Conservation (phyloP, 768 basidiomycete species). For the Leccinum rimulosum region DNA sequence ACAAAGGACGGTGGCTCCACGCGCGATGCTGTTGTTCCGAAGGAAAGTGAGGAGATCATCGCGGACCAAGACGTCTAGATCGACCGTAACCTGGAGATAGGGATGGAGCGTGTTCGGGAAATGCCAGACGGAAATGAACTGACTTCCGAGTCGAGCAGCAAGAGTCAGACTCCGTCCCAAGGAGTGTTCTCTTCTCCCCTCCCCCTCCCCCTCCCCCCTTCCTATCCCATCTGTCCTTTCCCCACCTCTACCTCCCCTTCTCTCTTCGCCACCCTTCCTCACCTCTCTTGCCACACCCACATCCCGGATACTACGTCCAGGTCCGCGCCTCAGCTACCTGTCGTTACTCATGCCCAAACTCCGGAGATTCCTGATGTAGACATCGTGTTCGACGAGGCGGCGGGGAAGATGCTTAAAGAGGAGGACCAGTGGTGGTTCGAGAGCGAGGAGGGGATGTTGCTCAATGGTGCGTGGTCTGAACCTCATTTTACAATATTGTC, state of each 20-base stretch:
- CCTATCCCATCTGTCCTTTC: too few relatives aligned
- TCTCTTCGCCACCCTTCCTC: too few relatives aligned
- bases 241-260: too few relatives aligned
- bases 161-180: slow-evolving; percentile 91
- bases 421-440: slow-evolving; percentile 99
- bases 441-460: slow-evolving; percentile 72
- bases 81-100: slow-evolving; percentile 79
- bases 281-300: too few relatives aligned
- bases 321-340: slow-evolving; percentile 93
- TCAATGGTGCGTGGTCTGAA: slow-evolving; percentile 72
- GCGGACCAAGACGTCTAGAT: slow-evolving; percentile 93
- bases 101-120: background rate
- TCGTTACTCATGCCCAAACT: slow-evolving; percentile 89
- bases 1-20: slow-evolving; percentile 89
- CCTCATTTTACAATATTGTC: background rate
- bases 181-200: too few relatives aligned
- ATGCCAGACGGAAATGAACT: slow-evolving; percentile 4
- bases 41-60: slow-evolving; percentile 88
- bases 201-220: too few relatives aligned
- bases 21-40: slow-evolving; percentile 70
- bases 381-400: slow-evolving; percentile 86
- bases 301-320: slow-evolving; percentile 89
- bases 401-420: slow-evolving; percentile 72
- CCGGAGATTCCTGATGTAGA: slow-evolving; percentile 84
- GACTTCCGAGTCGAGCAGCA: slow-evolving; percentile 94